These are phyloP conservation scores for Phytopythium delawarense DNA, from an alignment of 352 stramenopile genomes.

Conservation along the genomic window DNA sequence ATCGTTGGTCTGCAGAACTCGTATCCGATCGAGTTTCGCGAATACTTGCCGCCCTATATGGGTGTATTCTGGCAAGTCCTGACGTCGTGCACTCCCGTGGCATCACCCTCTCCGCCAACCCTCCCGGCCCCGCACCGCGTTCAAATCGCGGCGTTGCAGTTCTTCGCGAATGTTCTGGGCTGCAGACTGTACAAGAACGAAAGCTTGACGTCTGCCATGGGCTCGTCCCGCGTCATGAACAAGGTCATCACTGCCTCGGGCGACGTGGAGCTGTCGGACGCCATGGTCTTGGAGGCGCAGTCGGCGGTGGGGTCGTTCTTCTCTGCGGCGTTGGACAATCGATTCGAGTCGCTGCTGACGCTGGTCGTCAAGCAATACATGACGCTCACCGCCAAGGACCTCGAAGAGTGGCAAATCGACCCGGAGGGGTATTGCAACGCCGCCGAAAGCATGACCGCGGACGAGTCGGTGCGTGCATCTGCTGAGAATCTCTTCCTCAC, in stretches of 20 bases:
- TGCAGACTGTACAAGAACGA: slow-evolving; percentile 80
- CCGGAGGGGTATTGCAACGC: slow-evolving; percentile 63
- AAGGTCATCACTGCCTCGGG: slow-evolving; percentile 82
- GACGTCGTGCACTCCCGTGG: slow-evolving; percentile 15
- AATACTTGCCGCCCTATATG: slow-evolving; percentile 66
- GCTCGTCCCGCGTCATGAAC: slow-evolving; percentile 36
- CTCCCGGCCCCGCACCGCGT: slow-evolving; percentile 26
- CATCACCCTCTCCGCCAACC: background rate
- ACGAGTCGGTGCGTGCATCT: slow-evolving; percentile 74
- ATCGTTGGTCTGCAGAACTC: slow-evolving; percentile 71
- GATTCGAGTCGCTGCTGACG: slow-evolving; percentile 56
- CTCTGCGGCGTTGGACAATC: slow-evolving; percentile 17
- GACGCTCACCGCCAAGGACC: slow-evolving; percentile 43
- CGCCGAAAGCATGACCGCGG: slow-evolving; percentile 69
- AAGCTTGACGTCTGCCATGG: slow-evolving; percentile 37
- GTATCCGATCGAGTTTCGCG: slow-evolving; percentile 83
- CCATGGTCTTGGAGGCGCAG: slow-evolving; percentile 76
- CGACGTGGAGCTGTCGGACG: slow-evolving; percentile 67
- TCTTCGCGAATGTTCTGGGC: slow-evolving; percentile 78
- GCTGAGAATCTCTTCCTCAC: slow-evolving; percentile 85
- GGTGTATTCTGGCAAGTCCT: slow-evolving; percentile 63
- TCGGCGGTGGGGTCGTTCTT: slow-evolving; percentile 57
- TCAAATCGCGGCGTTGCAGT: slow-evolving; percentile 75
- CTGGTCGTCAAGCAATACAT: slow-evolving; percentile 79
- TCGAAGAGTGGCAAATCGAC: slow-evolving; percentile 69